Evolutionary conservation across 148 eudicot species (phyloP), one percentile per base, ranked within the genome.

Genomic region (Cornus kousa): DNA sequence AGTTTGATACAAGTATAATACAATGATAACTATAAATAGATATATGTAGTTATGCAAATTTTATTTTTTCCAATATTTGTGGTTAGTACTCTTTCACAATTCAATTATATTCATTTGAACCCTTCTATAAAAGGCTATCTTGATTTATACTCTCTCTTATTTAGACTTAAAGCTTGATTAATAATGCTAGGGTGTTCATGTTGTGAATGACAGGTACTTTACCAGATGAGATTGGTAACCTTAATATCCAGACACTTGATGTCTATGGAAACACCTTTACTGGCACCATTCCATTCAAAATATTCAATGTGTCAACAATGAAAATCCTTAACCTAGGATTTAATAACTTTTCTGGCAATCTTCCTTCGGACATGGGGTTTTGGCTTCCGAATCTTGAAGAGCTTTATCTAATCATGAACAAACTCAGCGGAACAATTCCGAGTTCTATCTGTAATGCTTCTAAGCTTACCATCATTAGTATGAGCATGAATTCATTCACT

Each of bases 391-490:
- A 70, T 17, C 78, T 80, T 23, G 70, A 67, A 67, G 4, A 12
- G 39, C 70, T 67, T 16, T 28, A 67, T 16, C 17, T 81, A 17
- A 31, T 28, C 9, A 0, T 0, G 9, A 81, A 81, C 37, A 66
- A 53, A 14, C 73, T 81, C 23, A 66, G 72, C 37, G 83, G 83
- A 65, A 14, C 20, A 24, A 71, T 81, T 22, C 83, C 83, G 9
- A 71, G 72, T 73, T 81, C 77, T 11, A 81, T 81, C 67, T 50
- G 19, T 74, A 81, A 81, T 72, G 83, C 83, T 22, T 70, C 83
- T 32, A 71, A 53, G 60, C 83, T 81, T 46, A 33, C 24, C 37
- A 28, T 33, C 32, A 2, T 81, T 3, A 3, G 2, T 7, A 62
- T 81, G 77, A 8, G 2, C 20, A 7, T 5, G 13, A 81, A 81